Evolutionary conservation across 495 filamentous ascomycete species (phyloP), one percentile per base, ranked within the genome.

Genomic region (Penicillium roqueforti): DNA sequence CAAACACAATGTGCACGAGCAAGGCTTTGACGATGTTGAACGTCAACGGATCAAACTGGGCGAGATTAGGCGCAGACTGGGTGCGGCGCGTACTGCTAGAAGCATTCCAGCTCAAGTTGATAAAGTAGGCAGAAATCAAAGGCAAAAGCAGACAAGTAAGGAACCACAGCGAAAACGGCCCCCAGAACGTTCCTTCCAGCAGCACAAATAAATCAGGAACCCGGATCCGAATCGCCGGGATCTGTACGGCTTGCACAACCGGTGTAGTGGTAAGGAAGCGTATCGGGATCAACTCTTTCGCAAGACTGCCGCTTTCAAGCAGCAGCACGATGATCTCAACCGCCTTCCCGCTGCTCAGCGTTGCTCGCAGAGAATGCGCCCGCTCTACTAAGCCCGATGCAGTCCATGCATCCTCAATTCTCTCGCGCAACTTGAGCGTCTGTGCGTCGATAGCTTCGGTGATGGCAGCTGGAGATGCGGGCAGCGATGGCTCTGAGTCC

Each of bases 21-120:
- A 96, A 55, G 1, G 85, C 91, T 76, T 95, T 95, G 60, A 81
- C 83, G 47, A 96, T 83, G 70, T 91, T 93, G 69, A 92, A 98
- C 51, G 84, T 86, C 55, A 97, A 71, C 19, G 92, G 92, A 66
- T 98, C 93, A 54, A 91, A 83, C 10, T 71, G 78, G 26, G 85
- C 78, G 38, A 80, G 51, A 6, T 38, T 74, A n/a, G 66, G 54
- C 44, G 55, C 45, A 7, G 60, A 54, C 20, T 60, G 62, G 20
- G 54, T 55, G 19, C 64, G 54, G 34, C 68, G 66, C 44, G 49
- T 55, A 26, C 63, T 49, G 67, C 55, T 58, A 22, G 66, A 51
- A n/a, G 69, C 68, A 26, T 72, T 66, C 55, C 76, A 66, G 60
- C 82, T 87, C 59, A 97, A 63, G 67, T 98, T 97, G 76, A 95